A percentile compares a stretch with the other conserved stretches of the same genome.
Conservation (phyloP, 257 asterid species). For the Ocimum tenuiflorum region DNA sequence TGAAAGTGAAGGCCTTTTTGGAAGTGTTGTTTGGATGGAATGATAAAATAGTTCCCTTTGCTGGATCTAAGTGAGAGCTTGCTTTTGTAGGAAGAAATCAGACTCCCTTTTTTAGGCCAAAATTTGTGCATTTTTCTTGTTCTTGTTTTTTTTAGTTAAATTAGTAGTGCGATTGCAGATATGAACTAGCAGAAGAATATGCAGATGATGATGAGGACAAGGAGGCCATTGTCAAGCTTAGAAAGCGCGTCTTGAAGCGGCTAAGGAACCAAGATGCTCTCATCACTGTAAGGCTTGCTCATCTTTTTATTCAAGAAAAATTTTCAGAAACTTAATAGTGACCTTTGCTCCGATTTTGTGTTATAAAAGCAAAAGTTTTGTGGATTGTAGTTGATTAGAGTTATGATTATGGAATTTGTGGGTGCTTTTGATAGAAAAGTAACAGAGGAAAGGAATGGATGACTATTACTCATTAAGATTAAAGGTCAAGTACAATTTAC, state of each 20-base stretch:
- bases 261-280: slow-evolving; percentile 38
- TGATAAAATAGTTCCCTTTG: not conserved
- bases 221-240: slow-evolving; percentile 41
- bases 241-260: slow-evolving; percentile 54
- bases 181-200: slow-evolving; percentile 54
- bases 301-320: not conserved
- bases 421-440: not conserved
- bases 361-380: not conserved
- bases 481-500: not conserved
- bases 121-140: too few species aligned
- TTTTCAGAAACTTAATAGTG: not conserved
- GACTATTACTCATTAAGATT: not conserved
- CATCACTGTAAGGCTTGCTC: slow-evolving; percentile 33
- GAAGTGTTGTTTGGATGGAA: not conserved
- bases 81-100: not conserved
- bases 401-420: not conserved
- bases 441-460: not conserved
- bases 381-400: not conserved
- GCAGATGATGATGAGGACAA: slow-evolving; percentile 69
- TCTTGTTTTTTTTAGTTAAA: not conserved
- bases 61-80: not conserved
- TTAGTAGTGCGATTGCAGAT: slow-evolving; percentile 28
- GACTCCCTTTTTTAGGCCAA: not conserved
- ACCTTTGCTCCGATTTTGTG: not conserved
- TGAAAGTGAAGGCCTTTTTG: not conserved